Percentiles rank a stretch among this genome's conserved stretches.
These are phyloP conservation scores for Geotrichum siamense DNA, from an alignment of 1,139 yeast genomes.

Conservation along the genomic window DNA sequence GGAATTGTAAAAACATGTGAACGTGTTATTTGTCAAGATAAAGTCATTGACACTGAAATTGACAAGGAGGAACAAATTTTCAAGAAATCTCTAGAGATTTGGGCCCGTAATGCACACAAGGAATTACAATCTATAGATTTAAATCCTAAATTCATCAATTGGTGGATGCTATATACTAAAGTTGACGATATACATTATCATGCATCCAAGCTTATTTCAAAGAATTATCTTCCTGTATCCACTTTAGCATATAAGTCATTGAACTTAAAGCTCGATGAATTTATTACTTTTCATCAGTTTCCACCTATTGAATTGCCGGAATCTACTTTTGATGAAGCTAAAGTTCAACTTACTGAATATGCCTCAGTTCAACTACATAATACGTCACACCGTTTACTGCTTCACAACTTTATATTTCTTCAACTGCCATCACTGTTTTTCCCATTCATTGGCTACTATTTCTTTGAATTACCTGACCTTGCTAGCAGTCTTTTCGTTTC, in stretches of 20 bases:
- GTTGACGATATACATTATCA: constrained; percentile 35
- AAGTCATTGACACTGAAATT: constrained; percentile 19
- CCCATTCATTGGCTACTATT: constrained; percentile 31
- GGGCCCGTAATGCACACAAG: constrained; percentile 36
- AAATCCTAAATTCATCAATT: constrained; percentile 25
- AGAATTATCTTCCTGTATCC: constrained; percentile 29
- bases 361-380: constrained; percentile 18
- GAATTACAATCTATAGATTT: constrained; percentile 30
- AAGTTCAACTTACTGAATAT: no score
- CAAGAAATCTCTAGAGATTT: constrained; percentile 22
- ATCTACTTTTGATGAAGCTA: no score
- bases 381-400: constrained; percentile 15
- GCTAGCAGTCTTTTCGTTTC: constrained; percentile 32
- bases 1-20: constrained; percentile 29
- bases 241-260: constrained; percentile 27
- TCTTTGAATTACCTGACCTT: constrained; percentile 17
- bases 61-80: constrained; percentile 18
- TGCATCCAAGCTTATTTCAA: constrained; percentile 20
- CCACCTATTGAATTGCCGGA: no score
- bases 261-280: constrained; percentile 31
- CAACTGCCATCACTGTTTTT: constrained; percentile 33
- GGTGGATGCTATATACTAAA: constrained; percentile 36
- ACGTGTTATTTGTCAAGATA: constrained; percentile 21
- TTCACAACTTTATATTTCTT: constrained; percentile 25
- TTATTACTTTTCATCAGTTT: constrained; percentile 22